Evolutionary conservation across 192 early-diverging fungal genomes (phyloP).

Genomic region (Umbelopsis isabellina): DNA sequence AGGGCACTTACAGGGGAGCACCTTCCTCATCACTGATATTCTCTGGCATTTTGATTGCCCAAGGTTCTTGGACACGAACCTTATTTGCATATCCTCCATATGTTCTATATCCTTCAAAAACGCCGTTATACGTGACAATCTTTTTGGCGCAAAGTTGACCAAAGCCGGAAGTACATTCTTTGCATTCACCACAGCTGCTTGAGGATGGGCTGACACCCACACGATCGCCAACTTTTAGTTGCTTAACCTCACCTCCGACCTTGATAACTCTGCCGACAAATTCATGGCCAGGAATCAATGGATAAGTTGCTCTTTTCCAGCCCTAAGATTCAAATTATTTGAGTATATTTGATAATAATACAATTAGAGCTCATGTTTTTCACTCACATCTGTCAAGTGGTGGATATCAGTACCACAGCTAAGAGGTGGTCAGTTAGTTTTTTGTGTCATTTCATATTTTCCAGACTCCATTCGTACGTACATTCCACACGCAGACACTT

Average conservation of each 20-base stretch:
- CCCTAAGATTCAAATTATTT: conserved; percentile 28
- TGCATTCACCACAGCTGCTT: conserved; percentile 36
- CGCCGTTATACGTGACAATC: conserved; percentile 60
- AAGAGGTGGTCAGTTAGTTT: conserved; percentile 43
- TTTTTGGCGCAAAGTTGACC: conserved; percentile 43
- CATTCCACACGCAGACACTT: conserved; percentile 50
- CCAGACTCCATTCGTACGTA: conserved; percentile 14
- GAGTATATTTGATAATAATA: conserved; percentile 40
- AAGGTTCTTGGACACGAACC: conserved; percentile 59
- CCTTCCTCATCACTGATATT: conserved; percentile 55
- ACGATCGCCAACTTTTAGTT: conserved; percentile 45
- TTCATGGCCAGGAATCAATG: conserved; percentile 59
- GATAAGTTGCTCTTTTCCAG: conserved; percentile 36
- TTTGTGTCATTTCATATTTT: conserved; percentile 26
- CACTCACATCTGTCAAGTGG: conserved; percentile 65
- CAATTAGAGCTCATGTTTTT: conserved; percentile 35
- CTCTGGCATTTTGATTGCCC: conserved; percentile 64
- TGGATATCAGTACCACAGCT: conserved; percentile 82
- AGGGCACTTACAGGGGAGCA: conserved; percentile 60
- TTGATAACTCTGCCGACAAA: conserved; percentile 52
- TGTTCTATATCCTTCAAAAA: conserved; percentile 56
- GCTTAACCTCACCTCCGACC: conserved; percentile 36
- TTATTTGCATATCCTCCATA: conserved; percentile 64
- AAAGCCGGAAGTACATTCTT: conserved; percentile 34
- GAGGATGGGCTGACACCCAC: conserved; percentile 48